Evolutionary conservation across 1,139 yeast species (phyloP).

Genomic region (Dujonia santamariae): DNA sequence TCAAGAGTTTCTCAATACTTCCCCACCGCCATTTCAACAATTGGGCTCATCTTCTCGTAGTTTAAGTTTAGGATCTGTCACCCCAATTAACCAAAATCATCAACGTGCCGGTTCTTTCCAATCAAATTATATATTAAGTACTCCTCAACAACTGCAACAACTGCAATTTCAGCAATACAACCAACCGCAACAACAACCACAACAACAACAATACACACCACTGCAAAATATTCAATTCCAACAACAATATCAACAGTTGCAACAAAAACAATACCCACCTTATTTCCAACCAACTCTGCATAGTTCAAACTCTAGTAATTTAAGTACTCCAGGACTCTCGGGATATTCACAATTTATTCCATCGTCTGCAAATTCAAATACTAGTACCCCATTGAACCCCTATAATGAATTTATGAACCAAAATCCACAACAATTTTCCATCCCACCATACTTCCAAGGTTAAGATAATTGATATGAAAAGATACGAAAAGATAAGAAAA

Average conservation of each 20-base stretch:
- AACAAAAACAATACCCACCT: not conserved
- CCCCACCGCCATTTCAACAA: not conserved
- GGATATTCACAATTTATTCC: too few relatives aligned
- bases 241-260: constrained; percentile 1
- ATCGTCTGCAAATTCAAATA: not conserved
- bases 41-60: not conserved
- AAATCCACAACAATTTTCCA: not conserved
- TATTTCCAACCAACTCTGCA: not conserved
- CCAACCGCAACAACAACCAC: constrained; percentile 1
- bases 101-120: constrained; percentile 1
- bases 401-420: not conserved
- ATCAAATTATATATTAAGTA: constrained; percentile 3
- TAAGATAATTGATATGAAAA: not conserved
- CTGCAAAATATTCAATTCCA: not conserved
- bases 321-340: not conserved
- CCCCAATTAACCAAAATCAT: not conserved
- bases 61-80: constrained; percentile 1
- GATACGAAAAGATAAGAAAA: not conserved
- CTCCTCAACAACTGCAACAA: not conserved
- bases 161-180: not conserved
- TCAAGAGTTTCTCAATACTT: constrained; percentile 25
- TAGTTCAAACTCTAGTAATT: not conserved
- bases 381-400: not conserved
- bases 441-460: constrained; percentile 2
- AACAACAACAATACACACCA: not conserved